phyloP scores from a whole-genome alignment of 768 basidiomycete genomes.

The Boletus sp. region DNA sequence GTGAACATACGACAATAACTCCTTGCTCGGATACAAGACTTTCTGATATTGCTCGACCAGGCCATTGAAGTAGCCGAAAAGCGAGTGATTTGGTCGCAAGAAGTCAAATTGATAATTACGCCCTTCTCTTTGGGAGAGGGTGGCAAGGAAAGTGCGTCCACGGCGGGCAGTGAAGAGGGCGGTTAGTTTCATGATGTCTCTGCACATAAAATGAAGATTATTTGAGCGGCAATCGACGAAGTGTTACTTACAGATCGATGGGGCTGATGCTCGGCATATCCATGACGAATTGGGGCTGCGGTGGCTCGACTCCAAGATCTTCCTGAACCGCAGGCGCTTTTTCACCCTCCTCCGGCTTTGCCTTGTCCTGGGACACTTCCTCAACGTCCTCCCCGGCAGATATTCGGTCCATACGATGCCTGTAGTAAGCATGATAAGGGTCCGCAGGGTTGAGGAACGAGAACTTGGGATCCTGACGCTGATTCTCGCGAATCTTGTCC shows the following conservation, averaged over 20 bases:
- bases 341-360: constrained; percentile 35
- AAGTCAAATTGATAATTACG: constrained; percentile 99
- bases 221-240: not conserved
- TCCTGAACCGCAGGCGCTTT: constrained; percentile 38
- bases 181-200: constrained; percentile 94
- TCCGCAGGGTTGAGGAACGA: constrained; percentile 96
- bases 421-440: constrained; percentile 98
- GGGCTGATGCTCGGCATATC: constrained; percentile 85
- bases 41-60: constrained; percentile 96
- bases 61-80: constrained; percentile 96
- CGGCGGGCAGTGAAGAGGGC: constrained; percentile 94
- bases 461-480: constrained; percentile 96
- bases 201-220: constrained; percentile 30
- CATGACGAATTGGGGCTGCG: constrained; percentile 76
- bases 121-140: constrained; percentile 84
- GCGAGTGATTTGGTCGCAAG: constrained; percentile 90
- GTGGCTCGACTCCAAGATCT: constrained; percentile 75
- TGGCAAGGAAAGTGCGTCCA: constrained; percentile 81
- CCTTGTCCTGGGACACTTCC: constrained; percentile 49
- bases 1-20: constrained; percentile 70
- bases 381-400: constrained; percentile 72
- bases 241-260: constrained; percentile 79
- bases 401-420: constrained; percentile 84
- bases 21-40: constrained; percentile 80
- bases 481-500: constrained; percentile 95